Base-by-base conservation (phyloP, 441 rosid genomes). In the Pelargonium australe region DNA sequence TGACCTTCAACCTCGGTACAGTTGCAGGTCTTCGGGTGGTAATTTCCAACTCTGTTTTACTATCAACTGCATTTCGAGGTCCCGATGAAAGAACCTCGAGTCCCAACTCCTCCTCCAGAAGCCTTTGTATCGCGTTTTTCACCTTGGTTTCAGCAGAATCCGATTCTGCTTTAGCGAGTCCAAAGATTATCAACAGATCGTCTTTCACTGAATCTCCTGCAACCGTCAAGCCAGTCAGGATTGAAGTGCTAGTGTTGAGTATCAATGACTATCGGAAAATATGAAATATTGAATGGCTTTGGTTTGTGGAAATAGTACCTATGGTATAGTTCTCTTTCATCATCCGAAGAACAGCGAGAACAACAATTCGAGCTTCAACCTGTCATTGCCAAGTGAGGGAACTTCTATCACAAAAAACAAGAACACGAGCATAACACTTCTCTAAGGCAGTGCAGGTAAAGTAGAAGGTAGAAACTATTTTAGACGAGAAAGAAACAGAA, bases 361-460 rank as follows among this genome's bases (percentile, higher is more conserved):
- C 88, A 74, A 95, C 89, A 65, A 91, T 93, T 70, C 97, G 89
- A 74, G 92, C 88, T 80, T 95, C 96, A 76, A 91, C 89, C 96
- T 95, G 86, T 77, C 75, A 66, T 55, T 63, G 75, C 66, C 70
- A 57, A 80, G 77, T 72, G 43, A 64, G 72, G 60, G 75, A 57
- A 41, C 8, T 37, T 63, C 19, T 9, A 73, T 69, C 12, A 31
- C 19, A 44, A 34, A 40, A 25, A 34, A 13, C 51, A 31, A 20
- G 45, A 40, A 10, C 41, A 31, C 11, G 7, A 25, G 63, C 34
- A 60, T 2, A 45, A 63, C 49, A 20, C 37, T 57, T 66, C 14
- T 44, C 31, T 19, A 64, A 51, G 62, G 53, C 3, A 37, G 40
- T 19, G 63, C 14, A 47, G 43, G 25, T 23, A 23, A 23, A 23